Percentiles rank a stretch among this genome's conserved stretches.
phyloP scores from a whole-genome alignment of 1,284 basidiomycete genomes.

The Dichomitus squalens region DNA sequence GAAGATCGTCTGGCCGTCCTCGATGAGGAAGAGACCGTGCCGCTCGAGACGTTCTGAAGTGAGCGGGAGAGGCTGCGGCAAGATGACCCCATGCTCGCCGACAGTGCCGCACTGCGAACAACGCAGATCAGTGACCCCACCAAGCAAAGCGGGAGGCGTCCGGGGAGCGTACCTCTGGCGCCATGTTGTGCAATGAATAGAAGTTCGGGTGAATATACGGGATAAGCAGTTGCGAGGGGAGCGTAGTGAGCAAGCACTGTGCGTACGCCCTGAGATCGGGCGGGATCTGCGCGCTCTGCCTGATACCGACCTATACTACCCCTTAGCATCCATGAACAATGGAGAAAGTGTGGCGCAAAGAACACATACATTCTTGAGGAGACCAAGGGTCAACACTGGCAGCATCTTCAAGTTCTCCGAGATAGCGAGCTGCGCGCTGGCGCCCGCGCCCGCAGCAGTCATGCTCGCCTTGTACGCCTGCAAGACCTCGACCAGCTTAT shows the following conservation, averaged over 20 bases:
- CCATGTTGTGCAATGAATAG: constrained; percentile 98
- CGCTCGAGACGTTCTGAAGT: constrained; percentile 94
- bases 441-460: constrained; percentile 91
- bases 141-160: not conserved
- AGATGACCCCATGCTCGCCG: constrained; percentile 78
- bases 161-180: constrained; percentile 67
- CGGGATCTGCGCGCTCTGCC: constrained; percentile 95
- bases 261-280: constrained; percentile 96
- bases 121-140: not conserved
- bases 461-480: constrained; percentile 95
- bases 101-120: constrained; percentile 69
- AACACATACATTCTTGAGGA: constrained; percentile 87
- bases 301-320: constrained; percentile 75
- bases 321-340: not conserved
- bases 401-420: constrained; percentile 94
- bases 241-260: constrained; percentile 88
- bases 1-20: constrained; percentile 98
- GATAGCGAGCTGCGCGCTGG: constrained; percentile 91
- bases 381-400: constrained; percentile 85
- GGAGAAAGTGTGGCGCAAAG: not conserved
- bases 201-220: constrained; percentile 96
- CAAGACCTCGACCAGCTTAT: constrained; percentile 91
- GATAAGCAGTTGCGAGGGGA: constrained; percentile 89
- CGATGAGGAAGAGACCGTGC: constrained; percentile 96
- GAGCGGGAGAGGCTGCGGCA: constrained; percentile 88